A percentile compares a stretch with the other conserved stretches of the same genome.
Conservation (phyloP, 106 monocot species). For the Amphibolis antarctica region DNA sequence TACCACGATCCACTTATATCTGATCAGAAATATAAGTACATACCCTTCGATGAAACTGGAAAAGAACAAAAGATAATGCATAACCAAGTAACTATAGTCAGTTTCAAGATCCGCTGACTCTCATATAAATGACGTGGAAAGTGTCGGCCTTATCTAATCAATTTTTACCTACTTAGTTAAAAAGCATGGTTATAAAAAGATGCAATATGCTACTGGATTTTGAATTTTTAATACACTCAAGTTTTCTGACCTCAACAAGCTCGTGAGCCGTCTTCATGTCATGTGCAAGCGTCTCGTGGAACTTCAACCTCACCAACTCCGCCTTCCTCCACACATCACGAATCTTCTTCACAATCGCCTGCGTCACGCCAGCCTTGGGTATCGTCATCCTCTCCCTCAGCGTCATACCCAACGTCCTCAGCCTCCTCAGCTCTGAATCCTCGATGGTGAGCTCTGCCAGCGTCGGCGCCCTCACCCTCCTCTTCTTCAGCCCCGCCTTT, state of each 20-base stretch:
- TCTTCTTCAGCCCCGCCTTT: conserved; percentile 26
- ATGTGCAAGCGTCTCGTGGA: conserved; percentile 76
- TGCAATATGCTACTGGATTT: no score
- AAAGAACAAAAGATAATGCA: no score
- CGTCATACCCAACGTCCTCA: conserved; percentile 49
- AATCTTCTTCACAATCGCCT: conserved; percentile 62
- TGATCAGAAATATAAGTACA: no score
- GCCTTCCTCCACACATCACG: conserved; percentile 76
- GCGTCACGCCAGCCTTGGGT: conserved; percentile 87
- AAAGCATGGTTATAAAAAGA: no score
- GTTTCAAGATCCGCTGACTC: no score
- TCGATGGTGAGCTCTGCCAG: conserved; percentile 85
- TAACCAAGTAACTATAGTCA: no score
- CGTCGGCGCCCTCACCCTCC: conserved; percentile 69
- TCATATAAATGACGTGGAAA: no score
- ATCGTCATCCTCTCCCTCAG: conserved; percentile 76
- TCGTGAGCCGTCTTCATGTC: conserved; percentile 97
- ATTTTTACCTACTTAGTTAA: no score
- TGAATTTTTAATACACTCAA: no score
- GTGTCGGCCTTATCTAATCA: no score
- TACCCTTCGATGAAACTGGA: no score
- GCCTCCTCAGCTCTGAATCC: conserved; percentile 72
- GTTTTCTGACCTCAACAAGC: conserved; percentile 74
- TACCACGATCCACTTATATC: no score
- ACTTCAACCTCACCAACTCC: conserved; percentile 81